Conservation (phyloP, 1,284 basidiomycete species). For the Apiotrichum gamsii region DNA sequence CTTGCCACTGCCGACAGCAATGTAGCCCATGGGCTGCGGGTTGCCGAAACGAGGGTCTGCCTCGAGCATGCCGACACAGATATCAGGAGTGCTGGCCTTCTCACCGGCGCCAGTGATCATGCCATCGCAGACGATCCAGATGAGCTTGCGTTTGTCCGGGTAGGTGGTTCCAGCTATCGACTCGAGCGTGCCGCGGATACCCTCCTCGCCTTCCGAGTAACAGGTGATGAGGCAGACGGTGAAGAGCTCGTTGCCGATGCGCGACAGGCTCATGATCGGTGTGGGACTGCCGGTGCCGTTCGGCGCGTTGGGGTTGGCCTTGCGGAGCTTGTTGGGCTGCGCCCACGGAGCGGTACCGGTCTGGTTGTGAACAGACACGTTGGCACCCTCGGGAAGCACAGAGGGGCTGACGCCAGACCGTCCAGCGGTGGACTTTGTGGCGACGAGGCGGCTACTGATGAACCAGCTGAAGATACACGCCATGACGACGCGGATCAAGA, state of each 20-base stretch:
- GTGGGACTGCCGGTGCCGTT: conserved; percentile 45
- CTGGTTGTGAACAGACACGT: conserved; percentile 76
- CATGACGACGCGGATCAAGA: conserved; percentile 90
- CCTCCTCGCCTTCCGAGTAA: conserved; percentile 94
- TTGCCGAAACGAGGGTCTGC: conserved; percentile 94
- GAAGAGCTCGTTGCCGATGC: conserved; percentile 90
- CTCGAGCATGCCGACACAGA: conserved; percentile 85
- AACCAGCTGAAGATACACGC: conserved; percentile 97
- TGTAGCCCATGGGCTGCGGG: conserved; percentile 90
- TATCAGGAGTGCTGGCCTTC: conserved; percentile 90
- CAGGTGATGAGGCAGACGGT: conserved; percentile 93
- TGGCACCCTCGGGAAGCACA: conserved; percentile 91
- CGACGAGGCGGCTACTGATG: conserved; percentile 69
- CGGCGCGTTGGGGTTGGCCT: background rate
- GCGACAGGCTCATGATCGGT: conserved; percentile 70
- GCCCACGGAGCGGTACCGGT: conserved; percentile 93
- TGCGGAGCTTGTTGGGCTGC: background rate
- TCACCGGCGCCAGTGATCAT: conserved; percentile 99
- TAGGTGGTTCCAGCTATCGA: conserved; percentile 86
- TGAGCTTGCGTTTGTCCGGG: conserved; percentile 81
- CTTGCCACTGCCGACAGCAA: conserved; percentile 78
- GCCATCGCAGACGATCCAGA: conserved; percentile 94
- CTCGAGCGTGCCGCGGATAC: conserved; percentile 83
- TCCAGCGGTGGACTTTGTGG: conserved; percentile 64
- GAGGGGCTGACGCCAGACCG: conserved; percentile 77